A percentile compares a stretch with the other conserved stretches of the same genome.
Evolutionary conservation across 75 land plant species (phyloP).

Genomic region (Pinus albicaulis): DNA sequence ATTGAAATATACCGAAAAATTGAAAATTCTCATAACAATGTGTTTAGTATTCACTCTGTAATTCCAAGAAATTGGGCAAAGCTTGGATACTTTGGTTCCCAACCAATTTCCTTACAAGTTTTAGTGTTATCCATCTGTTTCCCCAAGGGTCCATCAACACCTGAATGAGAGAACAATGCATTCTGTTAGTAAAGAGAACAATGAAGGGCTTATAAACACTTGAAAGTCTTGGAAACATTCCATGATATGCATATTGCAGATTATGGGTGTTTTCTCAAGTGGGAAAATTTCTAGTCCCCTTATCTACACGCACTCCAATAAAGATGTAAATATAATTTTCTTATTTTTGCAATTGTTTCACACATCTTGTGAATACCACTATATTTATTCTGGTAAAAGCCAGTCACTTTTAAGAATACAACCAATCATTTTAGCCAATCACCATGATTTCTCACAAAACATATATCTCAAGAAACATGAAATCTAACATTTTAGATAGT

Average conservation of each 20-base stretch:
- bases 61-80: too few relatives aligned
- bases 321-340: background rate
- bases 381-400: background rate
- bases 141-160: conserved; percentile 53
- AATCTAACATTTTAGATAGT: too few relatives aligned
- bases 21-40: too few relatives aligned
- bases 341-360: background rate
- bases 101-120: conserved; percentile 61
- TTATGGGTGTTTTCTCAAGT: too few relatives aligned
- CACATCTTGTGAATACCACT: background rate
- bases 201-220: background rate
- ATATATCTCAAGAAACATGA: too few relatives aligned
- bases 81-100: conserved; percentile 46
- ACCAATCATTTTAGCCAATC: background rate
- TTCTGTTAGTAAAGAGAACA: background rate
- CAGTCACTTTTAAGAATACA: background rate
- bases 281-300: background rate
- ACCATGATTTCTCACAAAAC: too few relatives aligned
- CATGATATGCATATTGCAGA: too few relatives aligned
- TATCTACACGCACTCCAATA: background rate
- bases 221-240: background rate
- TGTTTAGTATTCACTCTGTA: too few relatives aligned
- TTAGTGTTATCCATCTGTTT: conserved; percentile 62
- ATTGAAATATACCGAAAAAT: too few relatives aligned
- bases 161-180: background rate